A percentile compares a stretch with the other conserved stretches of the same genome.
Evolutionary conservation across 108 stramenopile genomes (phyloP).

Genomic region (Nannochloropsis salina): DNA sequence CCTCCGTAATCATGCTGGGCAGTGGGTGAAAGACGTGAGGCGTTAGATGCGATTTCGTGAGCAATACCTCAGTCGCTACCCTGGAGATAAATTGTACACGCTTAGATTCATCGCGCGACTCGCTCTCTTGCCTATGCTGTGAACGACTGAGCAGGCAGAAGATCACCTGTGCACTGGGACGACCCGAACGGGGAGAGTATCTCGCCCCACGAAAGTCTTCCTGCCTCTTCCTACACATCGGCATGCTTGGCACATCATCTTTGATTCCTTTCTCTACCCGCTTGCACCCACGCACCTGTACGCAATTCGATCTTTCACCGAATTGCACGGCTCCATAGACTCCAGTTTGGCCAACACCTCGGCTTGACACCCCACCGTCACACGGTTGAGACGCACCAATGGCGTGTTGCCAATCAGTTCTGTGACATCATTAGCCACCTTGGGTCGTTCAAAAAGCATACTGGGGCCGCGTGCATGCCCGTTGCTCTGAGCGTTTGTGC

Average conservation of each 20-base stretch:
- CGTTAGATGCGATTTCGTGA: too few relatives aligned
- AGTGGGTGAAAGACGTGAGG: background rate
- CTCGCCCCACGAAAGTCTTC: too few relatives aligned
- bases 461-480: background rate
- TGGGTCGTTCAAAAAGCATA: conserved; percentile 20
- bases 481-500: background rate
- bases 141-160: too few relatives aligned
- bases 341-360: conserved; percentile 68
- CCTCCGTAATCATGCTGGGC: conserved; percentile 69
- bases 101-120: too few relatives aligned
- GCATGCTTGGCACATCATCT: too few relatives aligned
- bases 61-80: too few relatives aligned
- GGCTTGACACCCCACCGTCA: conserved; percentile 46
- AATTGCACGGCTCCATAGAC: conserved; percentile 74
- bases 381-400: conserved; percentile 50
- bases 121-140: too few relatives aligned
- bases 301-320: conserved; percentile 78
- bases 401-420: conserved; percentile 57
- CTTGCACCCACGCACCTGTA: conserved; percentile 20
- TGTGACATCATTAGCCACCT: conserved; percentile 50
- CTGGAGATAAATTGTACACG: too few relatives aligned
- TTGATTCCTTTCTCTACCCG: too few relatives aligned
- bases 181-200: too few relatives aligned
- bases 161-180: too few relatives aligned
- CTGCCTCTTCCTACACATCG: too few relatives aligned